Evolutionary conservation across 2,329 filamentous ascomycete genomes (phyloP).

Genomic region (Aureobasidium mangrovei): DNA sequence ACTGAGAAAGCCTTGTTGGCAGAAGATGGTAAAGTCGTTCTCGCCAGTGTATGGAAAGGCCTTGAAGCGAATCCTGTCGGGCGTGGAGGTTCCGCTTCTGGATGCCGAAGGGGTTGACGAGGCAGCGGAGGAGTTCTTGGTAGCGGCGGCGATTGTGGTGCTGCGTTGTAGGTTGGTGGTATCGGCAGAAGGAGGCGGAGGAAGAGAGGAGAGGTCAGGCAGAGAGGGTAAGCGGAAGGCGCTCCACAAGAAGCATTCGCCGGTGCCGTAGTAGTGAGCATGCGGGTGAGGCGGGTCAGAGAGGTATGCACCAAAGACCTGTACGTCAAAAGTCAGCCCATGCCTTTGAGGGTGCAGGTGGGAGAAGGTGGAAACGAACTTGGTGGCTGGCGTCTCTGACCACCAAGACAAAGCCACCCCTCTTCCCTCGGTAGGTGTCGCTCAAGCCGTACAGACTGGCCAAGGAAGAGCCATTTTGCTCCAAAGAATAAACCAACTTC

Average conservation of each 20-base stretch:
- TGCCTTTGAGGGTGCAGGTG: not conserved
- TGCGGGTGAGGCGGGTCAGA: constrained; percentile 77
- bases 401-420: constrained; percentile 84
- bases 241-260: constrained; percentile 90
- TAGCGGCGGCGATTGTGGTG: constrained; percentile 44
- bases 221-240: constrained; percentile 56
- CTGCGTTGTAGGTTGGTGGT: constrained; percentile 53
- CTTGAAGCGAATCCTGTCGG: constrained; percentile 83
- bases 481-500: constrained; percentile 78
- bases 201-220: constrained; percentile 47
- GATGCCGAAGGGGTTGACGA: constrained; percentile 18
- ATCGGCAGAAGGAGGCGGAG: constrained; percentile 60
- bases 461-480: constrained; percentile 83
- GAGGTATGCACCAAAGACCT: constrained; percentile 84
- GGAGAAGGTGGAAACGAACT: constrained; percentile 41
- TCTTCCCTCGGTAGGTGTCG: constrained; percentile 53
- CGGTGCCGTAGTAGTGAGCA: constrained; percentile 85
- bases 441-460: constrained; percentile 78
- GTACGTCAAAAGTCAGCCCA: constrained; percentile 12
- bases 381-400: constrained; percentile 68
- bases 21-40: constrained; percentile 95
- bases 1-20: constrained; percentile 74
- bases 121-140: constrained; percentile 22
- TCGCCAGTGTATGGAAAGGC: constrained; percentile 93
- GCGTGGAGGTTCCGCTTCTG: constrained; percentile 44